Conservation (phyloP, 2,329 filamentous ascomycete genomes). For the Talaromyces islandicus region DNA sequence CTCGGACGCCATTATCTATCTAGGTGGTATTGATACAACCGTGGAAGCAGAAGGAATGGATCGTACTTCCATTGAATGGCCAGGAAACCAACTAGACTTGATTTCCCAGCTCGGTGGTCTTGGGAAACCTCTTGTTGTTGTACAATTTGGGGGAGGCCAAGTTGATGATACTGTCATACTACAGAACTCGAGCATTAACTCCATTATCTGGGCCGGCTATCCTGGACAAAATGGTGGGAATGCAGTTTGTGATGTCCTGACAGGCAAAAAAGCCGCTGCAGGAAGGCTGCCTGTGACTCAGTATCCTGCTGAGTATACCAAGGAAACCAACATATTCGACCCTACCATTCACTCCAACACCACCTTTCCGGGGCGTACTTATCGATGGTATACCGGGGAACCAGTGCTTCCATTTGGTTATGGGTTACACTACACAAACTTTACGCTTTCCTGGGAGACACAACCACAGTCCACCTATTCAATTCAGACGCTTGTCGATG, state of each 20-base stretch:
- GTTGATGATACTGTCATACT: conserved; percentile 30
- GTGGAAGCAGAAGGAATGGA: conserved; percentile 30
- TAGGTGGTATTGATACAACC: conserved; percentile 26
- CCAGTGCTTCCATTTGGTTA: conserved; percentile 32
- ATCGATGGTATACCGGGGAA: conserved; percentile 31
- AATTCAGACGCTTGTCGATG: neutral
- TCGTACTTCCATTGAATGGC: conserved; percentile 29
- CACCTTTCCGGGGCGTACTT: conserved; percentile 30
- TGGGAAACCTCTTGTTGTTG: conserved; percentile 28
- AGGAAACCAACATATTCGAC: conserved; percentile 30
- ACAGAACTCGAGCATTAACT: conserved; percentile 25
- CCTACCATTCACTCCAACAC: conserved; percentile 26
- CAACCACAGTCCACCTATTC: neutral
- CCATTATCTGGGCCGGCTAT: conserved; percentile 34
- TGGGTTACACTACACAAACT: conserved; percentile 36
- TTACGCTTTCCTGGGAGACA: conserved; percentile 16
- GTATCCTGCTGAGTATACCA: conserved; percentile 35
- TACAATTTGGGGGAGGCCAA: conserved; percentile 32
- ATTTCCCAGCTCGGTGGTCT: conserved; percentile 23
- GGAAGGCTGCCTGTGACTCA: conserved; percentile 31
- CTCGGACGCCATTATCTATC: conserved; percentile 25
- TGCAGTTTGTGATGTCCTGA: conserved; percentile 31
- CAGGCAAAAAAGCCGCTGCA: conserved; percentile 28
- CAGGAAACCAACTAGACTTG: conserved; percentile 28
- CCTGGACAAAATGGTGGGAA: conserved; percentile 33